Evolutionary conservation across 768 basidiomycete species (phyloP).

Genomic region (Amanita rubescens): DNA sequence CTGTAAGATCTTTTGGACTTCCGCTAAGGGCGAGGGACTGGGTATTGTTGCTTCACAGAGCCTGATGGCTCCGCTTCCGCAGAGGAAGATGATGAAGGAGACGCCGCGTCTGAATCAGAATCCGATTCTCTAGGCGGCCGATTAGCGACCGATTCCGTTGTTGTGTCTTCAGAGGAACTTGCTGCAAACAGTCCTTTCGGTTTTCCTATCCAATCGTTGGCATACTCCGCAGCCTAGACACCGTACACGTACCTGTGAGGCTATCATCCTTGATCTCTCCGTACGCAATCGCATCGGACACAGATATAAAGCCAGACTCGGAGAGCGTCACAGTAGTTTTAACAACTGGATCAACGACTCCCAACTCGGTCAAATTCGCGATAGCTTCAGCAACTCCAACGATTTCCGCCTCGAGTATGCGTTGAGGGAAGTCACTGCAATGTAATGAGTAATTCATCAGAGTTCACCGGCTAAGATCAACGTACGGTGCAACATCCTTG

Average conservation of each 20-base stretch:
- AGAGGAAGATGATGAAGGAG: conserved; percentile 25
- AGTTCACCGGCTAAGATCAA: no score
- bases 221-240: background rate
- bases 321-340: conserved; percentile 83
- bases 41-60: conserved; percentile 23
- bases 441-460: conserved; percentile 1
- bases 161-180: conserved; percentile 31
- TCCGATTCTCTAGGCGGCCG: conserved; percentile 31
- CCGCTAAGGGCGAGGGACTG: conserved; percentile 29
- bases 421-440: conserved; percentile 60
- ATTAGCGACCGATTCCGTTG: conserved; percentile 34
- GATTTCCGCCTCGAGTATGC: conserved; percentile 69
- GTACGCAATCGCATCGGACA: conserved; percentile 70
- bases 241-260: conserved; percentile 48
- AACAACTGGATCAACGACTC: conserved; percentile 75
- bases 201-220: conserved; percentile 44
- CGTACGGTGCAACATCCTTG: conserved; percentile 58
- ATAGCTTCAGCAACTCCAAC: conserved; percentile 69
- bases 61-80: conserved; percentile 15
- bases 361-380: conserved; percentile 75
- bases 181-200: conserved; percentile 79
- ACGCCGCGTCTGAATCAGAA: conserved; percentile 18
- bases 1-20: conserved; percentile 28
- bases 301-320: conserved; percentile 80
- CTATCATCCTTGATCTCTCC: conserved; percentile 82